Evolutionary conservation across 2,329 filamentous ascomycete genomes (phyloP).

Genomic region (Cordyceps cateniannulata): DNA sequence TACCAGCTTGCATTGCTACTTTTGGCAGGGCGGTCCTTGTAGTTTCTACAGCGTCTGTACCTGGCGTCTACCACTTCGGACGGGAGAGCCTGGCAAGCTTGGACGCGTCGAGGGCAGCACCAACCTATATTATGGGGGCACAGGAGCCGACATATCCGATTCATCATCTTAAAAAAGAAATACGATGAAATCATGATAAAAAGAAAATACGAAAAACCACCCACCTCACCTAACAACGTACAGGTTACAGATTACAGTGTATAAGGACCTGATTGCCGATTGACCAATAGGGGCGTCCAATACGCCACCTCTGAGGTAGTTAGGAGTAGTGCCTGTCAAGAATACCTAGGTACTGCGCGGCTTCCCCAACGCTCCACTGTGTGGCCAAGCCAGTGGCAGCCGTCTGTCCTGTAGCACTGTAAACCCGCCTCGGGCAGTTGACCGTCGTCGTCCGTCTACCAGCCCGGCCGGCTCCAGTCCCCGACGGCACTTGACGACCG

Average conservation of each 20-base stretch:
- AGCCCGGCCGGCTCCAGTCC: slow-evolving; percentile 8
- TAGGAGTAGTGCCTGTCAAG: too few species aligned
- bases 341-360: neutral
- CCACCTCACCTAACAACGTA: neutral
- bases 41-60: slow-evolving; percentile 9
- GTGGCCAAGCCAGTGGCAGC: neutral
- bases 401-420: neutral
- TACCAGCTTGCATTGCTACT: slow-evolving; percentile 2
- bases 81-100: neutral
- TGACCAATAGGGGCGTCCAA: neutral
- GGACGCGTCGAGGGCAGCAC: too few species aligned
- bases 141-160: neutral
- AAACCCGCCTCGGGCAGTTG: too few species aligned
- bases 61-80: neutral
- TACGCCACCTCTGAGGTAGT: too few species aligned
- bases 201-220: neutral
- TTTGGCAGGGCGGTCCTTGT: neutral
- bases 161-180: neutral
- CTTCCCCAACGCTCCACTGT: neutral
- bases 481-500: neutral
- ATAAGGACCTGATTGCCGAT: neutral
- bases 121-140: neutral
- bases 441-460: neutral
- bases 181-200: neutral
- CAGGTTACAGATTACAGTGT: neutral